Evolutionary conservation across 2,329 filamentous ascomycete species (phyloP).

Genomic region (Celoporthe dispersa): DNA sequence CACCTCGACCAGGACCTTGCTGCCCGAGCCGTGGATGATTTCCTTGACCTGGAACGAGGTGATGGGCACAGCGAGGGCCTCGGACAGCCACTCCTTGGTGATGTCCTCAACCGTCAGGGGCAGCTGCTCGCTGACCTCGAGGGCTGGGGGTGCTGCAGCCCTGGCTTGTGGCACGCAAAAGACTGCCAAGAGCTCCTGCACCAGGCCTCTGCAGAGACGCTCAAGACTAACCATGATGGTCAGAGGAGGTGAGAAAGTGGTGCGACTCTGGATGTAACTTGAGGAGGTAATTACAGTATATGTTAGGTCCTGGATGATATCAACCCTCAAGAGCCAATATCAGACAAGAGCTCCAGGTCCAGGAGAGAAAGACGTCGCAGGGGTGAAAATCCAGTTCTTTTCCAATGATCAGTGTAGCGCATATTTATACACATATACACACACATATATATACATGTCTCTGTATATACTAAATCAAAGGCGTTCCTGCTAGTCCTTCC

Average conservation of each 20-base stretch:
- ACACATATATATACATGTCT: background rate
- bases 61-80: constrained; percentile 31
- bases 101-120: constrained; percentile 31
- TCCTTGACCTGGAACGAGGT: constrained; percentile 24
- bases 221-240: background rate
- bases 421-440: background rate
- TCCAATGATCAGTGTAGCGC: background rate
- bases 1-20: constrained; percentile 34
- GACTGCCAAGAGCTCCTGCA: background rate
- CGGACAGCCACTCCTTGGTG: constrained; percentile 33
- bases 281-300: background rate
- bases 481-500: background rate
- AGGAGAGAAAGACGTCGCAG: background rate
- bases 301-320: background rate
- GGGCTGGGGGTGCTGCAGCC: background rate
- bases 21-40: constrained; percentile 32
- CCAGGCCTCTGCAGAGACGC: background rate
- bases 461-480: background rate
- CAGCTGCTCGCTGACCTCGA: constrained; percentile 30
- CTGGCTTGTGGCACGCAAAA: background rate
- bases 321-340: background rate
- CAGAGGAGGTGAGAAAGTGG: background rate
- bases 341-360: background rate
- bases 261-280: background rate
- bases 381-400: too few species aligned